Conservation (phyloP, 768 basidiomycete species). For the Phanerochaete carnosa region DNA sequence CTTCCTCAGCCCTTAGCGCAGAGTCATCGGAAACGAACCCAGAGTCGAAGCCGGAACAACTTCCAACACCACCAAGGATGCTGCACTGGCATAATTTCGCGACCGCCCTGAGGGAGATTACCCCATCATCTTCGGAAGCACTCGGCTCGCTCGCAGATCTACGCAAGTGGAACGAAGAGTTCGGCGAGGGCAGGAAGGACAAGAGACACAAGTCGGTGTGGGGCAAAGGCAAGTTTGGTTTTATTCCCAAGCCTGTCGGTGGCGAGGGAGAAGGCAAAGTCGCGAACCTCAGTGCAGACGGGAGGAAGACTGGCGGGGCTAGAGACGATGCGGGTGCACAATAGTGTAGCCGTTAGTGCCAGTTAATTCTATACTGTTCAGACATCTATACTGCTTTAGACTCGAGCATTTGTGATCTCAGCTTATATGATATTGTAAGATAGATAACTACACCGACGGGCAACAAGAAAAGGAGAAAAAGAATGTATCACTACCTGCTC, state of each 20-base stretch:
- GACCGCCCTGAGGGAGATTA: slow-evolving; percentile 85
- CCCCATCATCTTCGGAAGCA: slow-evolving; percentile 83
- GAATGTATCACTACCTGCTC: slow-evolving; percentile 15
- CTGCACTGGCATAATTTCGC: slow-evolving; percentile 66
- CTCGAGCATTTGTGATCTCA: background rate
- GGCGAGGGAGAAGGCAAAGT: slow-evolving; percentile 46
- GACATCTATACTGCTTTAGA: background rate
- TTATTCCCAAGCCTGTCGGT: slow-evolving; percentile 46
- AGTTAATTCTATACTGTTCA: background rate
- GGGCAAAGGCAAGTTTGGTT: slow-evolving; percentile 89
- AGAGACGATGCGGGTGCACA: background rate
- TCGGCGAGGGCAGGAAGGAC: slow-evolving; percentile 79
- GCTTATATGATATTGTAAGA: background rate
- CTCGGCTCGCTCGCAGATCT: slow-evolving; percentile 72
- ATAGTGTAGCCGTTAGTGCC: background rate
- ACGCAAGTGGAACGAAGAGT: slow-evolving; percentile 90
- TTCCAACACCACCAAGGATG: slow-evolving; percentile 25
- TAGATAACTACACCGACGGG: background rate
- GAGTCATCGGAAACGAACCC: background rate
- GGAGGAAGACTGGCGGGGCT: background rate
- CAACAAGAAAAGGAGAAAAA: background rate
- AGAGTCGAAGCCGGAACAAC: background rate
- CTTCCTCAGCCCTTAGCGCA: background rate
- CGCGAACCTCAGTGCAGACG: slow-evolving; percentile 17
- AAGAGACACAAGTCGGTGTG: slow-evolving; percentile 65